Evolutionary conservation across 805 yeast species (phyloP).

Genomic region (Barnettozyma botsteinii): DNA sequence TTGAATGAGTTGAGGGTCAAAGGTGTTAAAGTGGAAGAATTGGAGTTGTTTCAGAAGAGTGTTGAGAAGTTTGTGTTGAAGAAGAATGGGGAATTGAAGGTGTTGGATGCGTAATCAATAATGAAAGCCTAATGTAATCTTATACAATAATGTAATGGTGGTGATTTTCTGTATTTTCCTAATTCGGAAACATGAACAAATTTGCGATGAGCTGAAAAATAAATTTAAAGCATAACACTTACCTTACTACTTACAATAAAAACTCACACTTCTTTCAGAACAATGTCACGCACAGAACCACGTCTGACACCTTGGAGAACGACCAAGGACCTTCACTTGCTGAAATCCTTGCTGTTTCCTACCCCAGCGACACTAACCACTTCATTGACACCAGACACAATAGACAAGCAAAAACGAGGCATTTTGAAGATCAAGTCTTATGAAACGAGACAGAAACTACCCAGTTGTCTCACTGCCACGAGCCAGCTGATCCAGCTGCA

Average conservation of each 20-base stretch:
- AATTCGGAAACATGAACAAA: no score
- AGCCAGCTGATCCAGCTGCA: constrained; percentile 11
- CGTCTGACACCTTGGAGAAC: no score
- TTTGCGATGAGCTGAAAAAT: no score
- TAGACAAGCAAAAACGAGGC: constrained; percentile 6
- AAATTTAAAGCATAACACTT: no score
- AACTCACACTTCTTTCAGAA: no score
- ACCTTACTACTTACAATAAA: no score
- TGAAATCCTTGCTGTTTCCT: no score
- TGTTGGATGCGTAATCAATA: background rate
- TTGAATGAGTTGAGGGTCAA: constrained; percentile 27
- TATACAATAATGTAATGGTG: no score
- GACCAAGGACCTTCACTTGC: no score
- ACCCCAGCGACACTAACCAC: no score
- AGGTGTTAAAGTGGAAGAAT: constrained; percentile 22
- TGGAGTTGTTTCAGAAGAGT: background rate
- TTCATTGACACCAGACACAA: background rate
- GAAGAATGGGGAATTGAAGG: constrained; percentile 2
- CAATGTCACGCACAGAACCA: no score
- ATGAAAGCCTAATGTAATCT: background rate
- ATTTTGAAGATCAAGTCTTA: constrained; percentile 13
- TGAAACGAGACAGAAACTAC: constrained; percentile 15
- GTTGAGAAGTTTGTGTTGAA: constrained; percentile 1
- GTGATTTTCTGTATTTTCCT: no score
- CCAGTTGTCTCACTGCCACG: constrained; percentile 18